Evolutionary conservation across 148 eudicot species (phyloP).

Genomic region (Chenopodium album): DNA sequence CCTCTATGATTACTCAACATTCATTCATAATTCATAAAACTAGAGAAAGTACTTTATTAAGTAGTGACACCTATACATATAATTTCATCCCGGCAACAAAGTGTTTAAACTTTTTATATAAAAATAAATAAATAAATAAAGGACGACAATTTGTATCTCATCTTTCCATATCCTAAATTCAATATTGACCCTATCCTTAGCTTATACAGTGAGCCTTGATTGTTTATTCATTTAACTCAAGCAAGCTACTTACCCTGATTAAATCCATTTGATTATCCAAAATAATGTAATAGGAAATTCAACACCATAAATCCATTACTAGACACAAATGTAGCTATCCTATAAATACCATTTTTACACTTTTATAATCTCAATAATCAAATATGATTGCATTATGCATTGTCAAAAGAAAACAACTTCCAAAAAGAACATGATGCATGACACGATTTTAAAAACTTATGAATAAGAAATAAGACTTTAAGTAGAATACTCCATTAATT

Average conservation of each 20-base stretch:
- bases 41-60: too few species aligned
- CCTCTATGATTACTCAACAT: too few species aligned
- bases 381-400: constrained; percentile 8
- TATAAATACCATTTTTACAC: background rate
- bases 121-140: too few species aligned
- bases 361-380: background rate
- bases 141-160: too few species aligned
- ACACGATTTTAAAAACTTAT: background rate
- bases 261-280: background rate
- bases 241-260: background rate
- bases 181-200: too few species aligned
- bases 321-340: background rate
- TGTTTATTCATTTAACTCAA: background rate
- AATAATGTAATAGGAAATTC: background rate
- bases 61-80: too few species aligned
- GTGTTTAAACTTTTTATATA: too few species aligned
- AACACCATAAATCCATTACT: background rate
- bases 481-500: constrained; percentile 11
- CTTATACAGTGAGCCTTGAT: too few species aligned
- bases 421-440: constrained; percentile 9
- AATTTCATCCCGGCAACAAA: too few species aligned
- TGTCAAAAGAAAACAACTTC: constrained; percentile 13
- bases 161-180: too few species aligned
- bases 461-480: constrained; percentile 6
- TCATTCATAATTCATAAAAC: too few species aligned